Conservation (phyloP, 1,139 yeast genomes). For the Saccharomyces hybrid region DNA sequence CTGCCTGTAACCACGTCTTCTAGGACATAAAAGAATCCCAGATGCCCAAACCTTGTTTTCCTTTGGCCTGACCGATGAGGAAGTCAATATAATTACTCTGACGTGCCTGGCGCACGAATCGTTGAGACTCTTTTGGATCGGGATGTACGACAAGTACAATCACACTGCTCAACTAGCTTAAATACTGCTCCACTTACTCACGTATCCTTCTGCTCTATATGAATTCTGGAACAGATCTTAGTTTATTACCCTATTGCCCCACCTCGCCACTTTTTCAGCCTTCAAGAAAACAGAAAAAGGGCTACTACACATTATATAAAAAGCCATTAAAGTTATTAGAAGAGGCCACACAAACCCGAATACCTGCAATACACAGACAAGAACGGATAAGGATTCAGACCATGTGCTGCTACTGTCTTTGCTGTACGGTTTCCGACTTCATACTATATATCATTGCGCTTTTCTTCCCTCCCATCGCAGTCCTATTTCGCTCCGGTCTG, state of each 20-base stretch:
- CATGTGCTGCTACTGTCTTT: conserved; percentile 22
- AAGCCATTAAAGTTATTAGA: neutral
- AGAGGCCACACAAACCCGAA: neutral
- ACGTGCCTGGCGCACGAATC: conserved; percentile 34
- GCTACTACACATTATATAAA: neutral
- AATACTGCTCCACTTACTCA: neutral
- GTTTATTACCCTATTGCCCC: neutral
- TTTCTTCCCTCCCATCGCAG: conserved; percentile 32
- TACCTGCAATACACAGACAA: too few species aligned
- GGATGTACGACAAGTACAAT: conserved; percentile 27
- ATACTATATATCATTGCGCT: conserved; percentile 27
- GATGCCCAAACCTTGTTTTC: conserved; percentile 47
- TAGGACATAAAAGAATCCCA: conserved; percentile 49
- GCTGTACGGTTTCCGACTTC: conserved; percentile 29
- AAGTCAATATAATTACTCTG: conserved; percentile 38
- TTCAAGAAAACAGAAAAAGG: neutral
- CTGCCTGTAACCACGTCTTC: conserved; percentile 70
- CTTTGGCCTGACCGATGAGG: conserved; percentile 46
- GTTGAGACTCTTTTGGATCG: conserved; percentile 39
- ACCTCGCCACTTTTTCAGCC: neutral
- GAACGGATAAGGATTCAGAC: neutral
- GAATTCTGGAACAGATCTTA: neutral
- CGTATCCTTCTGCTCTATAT: neutral
- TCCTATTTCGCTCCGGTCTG: conserved; percentile 27
- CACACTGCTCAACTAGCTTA: conserved; percentile 16